Percentiles rank a stretch among this genome's conserved stretches.
phyloP scores from a whole-genome alignment of 306 rosid species.

The Castanea crenata region DNA sequence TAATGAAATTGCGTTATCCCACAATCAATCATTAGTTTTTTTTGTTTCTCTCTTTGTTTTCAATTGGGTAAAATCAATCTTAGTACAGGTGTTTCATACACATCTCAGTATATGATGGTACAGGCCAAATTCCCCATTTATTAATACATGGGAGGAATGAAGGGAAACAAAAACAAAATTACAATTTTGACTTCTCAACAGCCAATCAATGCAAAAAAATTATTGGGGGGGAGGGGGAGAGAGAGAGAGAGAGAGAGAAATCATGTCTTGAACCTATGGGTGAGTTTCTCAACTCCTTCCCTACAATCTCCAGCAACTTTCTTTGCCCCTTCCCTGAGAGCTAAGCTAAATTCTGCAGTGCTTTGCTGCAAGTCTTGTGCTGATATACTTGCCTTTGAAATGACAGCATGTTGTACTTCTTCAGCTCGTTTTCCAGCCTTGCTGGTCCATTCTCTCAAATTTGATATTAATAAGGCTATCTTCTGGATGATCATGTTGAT shows the following conservation, averaged over 20 bases:
- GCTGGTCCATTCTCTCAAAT: constrained; percentile 55
- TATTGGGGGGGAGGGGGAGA: neutral
- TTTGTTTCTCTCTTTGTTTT: no score
- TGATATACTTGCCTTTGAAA: constrained; percentile 53
- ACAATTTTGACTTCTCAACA: neutral
- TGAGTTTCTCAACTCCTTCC: constrained; percentile 88
- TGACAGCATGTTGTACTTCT: constrained; percentile 44
- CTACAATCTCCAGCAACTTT: constrained; percentile 77
- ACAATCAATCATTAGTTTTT: neutral
- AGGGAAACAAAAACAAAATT: neutral
- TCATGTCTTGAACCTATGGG: constrained; percentile 83
- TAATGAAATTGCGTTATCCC: neutral
- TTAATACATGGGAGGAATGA: neutral
- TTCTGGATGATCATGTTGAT: constrained; percentile 53
- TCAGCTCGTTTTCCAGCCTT: constrained; percentile 55
- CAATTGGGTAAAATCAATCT: neutral
- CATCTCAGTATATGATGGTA: constrained; percentile 3
- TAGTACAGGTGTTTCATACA: neutral
- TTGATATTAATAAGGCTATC: constrained; percentile 53
- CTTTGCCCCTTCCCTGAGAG: constrained; percentile 72
- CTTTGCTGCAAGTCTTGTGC: constrained; percentile 59
- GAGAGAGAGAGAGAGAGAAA: neutral
- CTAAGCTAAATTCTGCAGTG: constrained; percentile 52
- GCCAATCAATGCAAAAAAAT: constrained; percentile 7
- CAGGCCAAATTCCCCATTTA: constrained; percentile 7